phyloP scores from a whole-genome alignment of 208 protist species.

The Lotmaria passim region DNA sequence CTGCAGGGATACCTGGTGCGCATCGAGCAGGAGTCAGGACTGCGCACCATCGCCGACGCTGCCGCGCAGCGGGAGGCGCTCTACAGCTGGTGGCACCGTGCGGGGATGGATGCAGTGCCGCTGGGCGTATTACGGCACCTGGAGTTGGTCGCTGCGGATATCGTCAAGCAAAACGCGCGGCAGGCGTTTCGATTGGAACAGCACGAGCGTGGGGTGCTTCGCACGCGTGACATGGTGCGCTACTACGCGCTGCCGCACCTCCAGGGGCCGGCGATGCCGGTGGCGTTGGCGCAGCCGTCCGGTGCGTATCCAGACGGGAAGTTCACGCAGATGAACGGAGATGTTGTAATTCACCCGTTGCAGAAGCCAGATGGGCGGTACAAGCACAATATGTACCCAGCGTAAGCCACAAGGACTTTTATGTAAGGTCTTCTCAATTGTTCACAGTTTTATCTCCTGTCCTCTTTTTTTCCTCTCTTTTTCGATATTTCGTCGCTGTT shows the following conservation, averaged over 20 bases:
- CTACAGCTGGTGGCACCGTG: constrained; percentile 22
- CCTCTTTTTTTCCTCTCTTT: constrained; percentile 8
- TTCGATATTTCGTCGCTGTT: background rate
- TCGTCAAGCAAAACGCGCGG: constrained; percentile 60
- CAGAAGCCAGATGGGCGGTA: constrained; percentile 57
- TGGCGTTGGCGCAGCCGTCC: constrained; percentile 45
- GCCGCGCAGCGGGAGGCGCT: constrained; percentile 30
- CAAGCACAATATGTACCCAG: constrained; percentile 70
- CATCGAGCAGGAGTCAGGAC: constrained; percentile 47
- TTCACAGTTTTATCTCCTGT: background rate
- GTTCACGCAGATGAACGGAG: constrained; percentile 56
- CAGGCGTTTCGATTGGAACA: constrained; percentile 43
- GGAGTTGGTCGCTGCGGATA: constrained; percentile 57
- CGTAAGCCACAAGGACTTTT: too few relatives aligned
- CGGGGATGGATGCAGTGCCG: constrained; percentile 38
- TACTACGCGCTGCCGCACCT: constrained; percentile 81
- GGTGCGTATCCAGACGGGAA: constrained; percentile 65
- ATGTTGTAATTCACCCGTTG: constrained; percentile 60
- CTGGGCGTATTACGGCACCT: constrained; percentile 68
- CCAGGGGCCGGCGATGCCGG: constrained; percentile 66
- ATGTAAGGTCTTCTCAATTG: background rate
- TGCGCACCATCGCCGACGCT: constrained; percentile 59
- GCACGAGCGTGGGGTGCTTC: constrained; percentile 55
- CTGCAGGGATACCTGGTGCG: constrained; percentile 51
- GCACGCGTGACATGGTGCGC: constrained; percentile 70